phyloP scores from a whole-genome alignment of 495 filamentous ascomycete species.

The Neurospora tetrasperma region DNA sequence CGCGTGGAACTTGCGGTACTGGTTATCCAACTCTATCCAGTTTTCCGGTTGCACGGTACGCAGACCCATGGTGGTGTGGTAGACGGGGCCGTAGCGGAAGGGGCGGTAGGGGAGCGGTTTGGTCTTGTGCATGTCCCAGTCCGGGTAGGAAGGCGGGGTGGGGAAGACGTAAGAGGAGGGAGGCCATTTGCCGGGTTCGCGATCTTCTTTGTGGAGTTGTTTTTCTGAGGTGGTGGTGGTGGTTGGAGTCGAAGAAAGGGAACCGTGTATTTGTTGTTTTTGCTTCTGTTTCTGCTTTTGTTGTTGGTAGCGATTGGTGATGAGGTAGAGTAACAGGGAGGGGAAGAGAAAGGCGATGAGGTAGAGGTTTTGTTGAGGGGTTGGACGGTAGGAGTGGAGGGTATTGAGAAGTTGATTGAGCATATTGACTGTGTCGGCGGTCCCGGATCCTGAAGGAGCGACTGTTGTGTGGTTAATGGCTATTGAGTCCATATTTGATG shows the following conservation, averaged over 20 bases:
- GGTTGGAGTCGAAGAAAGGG: background rate
- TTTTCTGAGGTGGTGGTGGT: background rate
- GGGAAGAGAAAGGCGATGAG: background rate
- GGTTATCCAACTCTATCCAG: conserved; percentile 86
- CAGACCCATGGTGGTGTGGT: conserved; percentile 75
- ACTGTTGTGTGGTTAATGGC: background rate
- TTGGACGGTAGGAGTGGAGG: background rate
- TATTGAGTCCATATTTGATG: background rate
- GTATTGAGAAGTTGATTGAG: background rate
- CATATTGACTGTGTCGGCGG: background rate
- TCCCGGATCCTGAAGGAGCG: background rate
- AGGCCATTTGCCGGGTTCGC: conserved; percentile 47
- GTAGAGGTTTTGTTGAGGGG: background rate
- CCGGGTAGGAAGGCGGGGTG: conserved; percentile 51
- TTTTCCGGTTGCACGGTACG: conserved; percentile 67
- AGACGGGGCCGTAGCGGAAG: conserved; percentile 66
- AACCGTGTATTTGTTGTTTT: background rate
- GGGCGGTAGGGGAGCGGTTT: conserved; percentile 78
- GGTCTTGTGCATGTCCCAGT: conserved; percentile 60
- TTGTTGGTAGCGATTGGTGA: background rate
- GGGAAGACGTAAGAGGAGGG: conserved; percentile 62
- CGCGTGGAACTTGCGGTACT: conserved; percentile 66
- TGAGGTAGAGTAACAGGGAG: background rate
- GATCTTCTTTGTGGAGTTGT: background rate
- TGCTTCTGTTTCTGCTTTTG: background rate